phyloP scores from a whole-genome alignment of 768 basidiomycete genomes.

The Trametes elegans region DNA sequence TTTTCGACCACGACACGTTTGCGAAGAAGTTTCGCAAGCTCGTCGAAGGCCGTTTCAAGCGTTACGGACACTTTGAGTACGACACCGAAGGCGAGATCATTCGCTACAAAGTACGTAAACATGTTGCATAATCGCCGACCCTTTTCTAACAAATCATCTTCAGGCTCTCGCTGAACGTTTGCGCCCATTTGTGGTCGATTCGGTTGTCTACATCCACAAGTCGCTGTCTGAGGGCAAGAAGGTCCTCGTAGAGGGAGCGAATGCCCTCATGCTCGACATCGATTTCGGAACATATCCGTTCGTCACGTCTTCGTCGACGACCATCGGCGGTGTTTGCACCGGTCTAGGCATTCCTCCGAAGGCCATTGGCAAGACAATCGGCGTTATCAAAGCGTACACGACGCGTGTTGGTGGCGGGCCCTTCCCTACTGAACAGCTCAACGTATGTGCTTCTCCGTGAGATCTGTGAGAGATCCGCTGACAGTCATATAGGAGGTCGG shows the following conservation, averaged over 20 bases:
- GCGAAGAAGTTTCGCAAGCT: constrained; percentile 90
- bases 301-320: constrained; percentile 93
- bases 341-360: constrained; percentile 96
- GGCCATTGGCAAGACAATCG: constrained; percentile 80
- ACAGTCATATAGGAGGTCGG: constrained; percentile 60
- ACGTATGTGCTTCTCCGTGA: constrained; percentile 46
- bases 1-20: constrained; percentile 85
- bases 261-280: constrained; percentile 97
- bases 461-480: neutral
- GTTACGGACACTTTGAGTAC: constrained; percentile 97
- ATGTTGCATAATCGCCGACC: neutral
- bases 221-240: constrained; percentile 74
- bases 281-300: constrained; percentile 98
- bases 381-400: constrained; percentile 97
- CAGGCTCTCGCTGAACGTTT: constrained; percentile 83
- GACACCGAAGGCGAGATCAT: constrained; percentile 96
- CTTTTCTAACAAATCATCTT: neutral
- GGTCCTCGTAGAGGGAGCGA: constrained; percentile 94
- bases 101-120: constrained; percentile 76
- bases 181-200: constrained; percentile 87
- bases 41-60: constrained; percentile 96
- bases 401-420: constrained; percentile 98
- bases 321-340: constrained; percentile 94
- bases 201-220: constrained; percentile 79
- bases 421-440: constrained; percentile 94